phyloP scores from a whole-genome alignment of 306 rosid genomes.

The Cucurbita ficifolia region DNA sequence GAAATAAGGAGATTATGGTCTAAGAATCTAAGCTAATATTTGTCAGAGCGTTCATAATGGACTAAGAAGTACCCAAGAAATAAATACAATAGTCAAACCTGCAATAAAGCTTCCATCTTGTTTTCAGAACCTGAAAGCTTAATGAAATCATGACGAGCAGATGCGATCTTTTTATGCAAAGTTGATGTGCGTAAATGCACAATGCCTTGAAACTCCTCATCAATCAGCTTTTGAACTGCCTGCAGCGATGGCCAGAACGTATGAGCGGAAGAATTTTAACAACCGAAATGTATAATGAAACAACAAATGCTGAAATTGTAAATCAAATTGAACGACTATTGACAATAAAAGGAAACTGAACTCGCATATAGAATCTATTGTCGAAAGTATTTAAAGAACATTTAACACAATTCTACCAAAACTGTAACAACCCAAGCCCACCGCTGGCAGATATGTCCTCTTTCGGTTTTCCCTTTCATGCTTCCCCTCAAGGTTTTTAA shows the following conservation, averaged over 20 bases:
- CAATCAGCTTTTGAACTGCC: constrained; percentile 83
- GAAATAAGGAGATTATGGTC: background rate
- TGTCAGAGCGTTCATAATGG: background rate
- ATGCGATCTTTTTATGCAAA: constrained; percentile 71
- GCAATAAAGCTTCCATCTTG: constrained; percentile 84
- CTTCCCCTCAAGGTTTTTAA: no score
- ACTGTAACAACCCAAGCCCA: no score
- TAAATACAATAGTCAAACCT: constrained; percentile 28
- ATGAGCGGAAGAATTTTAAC: background rate
- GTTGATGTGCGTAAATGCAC: constrained; percentile 79
- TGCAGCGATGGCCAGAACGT: constrained; percentile 9
- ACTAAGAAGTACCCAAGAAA: background rate
- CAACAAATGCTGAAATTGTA: background rate
- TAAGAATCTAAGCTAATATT: background rate
- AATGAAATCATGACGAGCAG: constrained; percentile 93
- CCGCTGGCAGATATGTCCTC: no score
- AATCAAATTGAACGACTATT: background rate
- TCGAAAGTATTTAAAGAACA: background rate
- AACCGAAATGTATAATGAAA: background rate
- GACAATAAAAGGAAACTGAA: background rate
- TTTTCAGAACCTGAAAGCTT: constrained; percentile 82
- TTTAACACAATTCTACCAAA: background rate
- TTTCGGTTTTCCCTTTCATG: no score
- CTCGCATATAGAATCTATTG: background rate
- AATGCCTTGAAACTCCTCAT: constrained; percentile 93